phyloP scores from a whole-genome alignment of 2,329 filamentous ascomycete genomes.

The Cytospora mali region DNA sequence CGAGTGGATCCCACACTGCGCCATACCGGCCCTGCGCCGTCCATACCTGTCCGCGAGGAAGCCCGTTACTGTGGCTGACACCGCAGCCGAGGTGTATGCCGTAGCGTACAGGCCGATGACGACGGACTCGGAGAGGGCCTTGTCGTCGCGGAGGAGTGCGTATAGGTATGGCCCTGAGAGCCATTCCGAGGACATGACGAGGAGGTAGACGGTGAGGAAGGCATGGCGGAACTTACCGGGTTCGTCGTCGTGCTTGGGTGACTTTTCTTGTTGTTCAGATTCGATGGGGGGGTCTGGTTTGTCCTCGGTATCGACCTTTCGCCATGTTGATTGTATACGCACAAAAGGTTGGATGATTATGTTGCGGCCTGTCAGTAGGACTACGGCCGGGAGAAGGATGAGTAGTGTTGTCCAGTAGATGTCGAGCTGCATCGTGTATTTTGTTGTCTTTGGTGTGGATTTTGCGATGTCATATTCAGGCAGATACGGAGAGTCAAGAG shows the following conservation, averaged over 20 bases:
- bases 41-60: constrained; percentile 30
- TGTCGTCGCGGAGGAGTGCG: constrained; percentile 30
- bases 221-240: constrained; percentile 13
- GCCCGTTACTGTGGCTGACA: constrained; percentile 27
- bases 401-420: constrained; percentile 30
- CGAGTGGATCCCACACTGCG: constrained; percentile 27
- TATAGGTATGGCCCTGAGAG: constrained; percentile 29
- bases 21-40: constrained; percentile 26
- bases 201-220: constrained; percentile 29
- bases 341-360: constrained; percentile 13
- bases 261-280: not conserved
- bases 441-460: not conserved
- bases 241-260: constrained; percentile 6
- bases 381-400: constrained; percentile 26
- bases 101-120: constrained; percentile 29
- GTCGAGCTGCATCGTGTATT: constrained; percentile 26
- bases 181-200: constrained; percentile 31
- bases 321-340: constrained; percentile 12
- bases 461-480: not conserved
- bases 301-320: constrained; percentile 1
- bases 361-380: constrained; percentile 21
- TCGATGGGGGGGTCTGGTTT: not conserved
- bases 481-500: not conserved
- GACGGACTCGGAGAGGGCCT: constrained; percentile 25
- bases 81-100: constrained; percentile 29